Evolutionary conservation across 2,329 filamentous ascomycete genomes (phyloP).

Genomic region (Fusarium transvaalense): DNA sequence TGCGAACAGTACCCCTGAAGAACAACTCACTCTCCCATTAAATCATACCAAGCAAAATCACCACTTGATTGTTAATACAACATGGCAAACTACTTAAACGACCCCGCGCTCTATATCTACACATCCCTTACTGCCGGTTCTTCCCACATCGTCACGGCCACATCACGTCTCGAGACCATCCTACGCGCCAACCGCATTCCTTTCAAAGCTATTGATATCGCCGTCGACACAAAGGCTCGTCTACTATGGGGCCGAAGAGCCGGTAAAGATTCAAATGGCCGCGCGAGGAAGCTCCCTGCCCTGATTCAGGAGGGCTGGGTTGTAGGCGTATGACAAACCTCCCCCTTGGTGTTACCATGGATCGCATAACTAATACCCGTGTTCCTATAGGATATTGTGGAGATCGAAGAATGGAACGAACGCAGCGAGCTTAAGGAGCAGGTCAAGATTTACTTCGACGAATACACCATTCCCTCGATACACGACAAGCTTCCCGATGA

Average conservation of each 20-base stretch:
- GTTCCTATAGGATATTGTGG: conserved; percentile 79
- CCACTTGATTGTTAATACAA: conserved; percentile 27
- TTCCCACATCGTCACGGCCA: conserved; percentile 95
- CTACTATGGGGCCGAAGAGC: conserved; percentile 89
- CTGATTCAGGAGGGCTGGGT: conserved; percentile 89
- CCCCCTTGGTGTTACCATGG: neutral
- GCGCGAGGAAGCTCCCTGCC: conserved; percentile 82
- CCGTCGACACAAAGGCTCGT: conserved; percentile 88
- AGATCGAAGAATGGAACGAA: conserved; percentile 99
- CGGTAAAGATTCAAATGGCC: conserved; percentile 74
- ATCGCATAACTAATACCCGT: conserved; percentile 1
- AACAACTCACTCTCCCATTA: conserved; percentile 11
- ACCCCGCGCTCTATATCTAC: conserved; percentile 89
- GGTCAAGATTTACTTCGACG: conserved; percentile 76
- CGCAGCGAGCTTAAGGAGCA: conserved; percentile 94
- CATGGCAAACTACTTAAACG: conserved; percentile 65
- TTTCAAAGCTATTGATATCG: conserved; percentile 92
- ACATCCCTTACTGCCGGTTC: conserved; percentile 96
- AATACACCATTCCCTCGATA: conserved; percentile 69
- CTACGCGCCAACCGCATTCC: conserved; percentile 93
- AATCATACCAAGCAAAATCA: conserved; percentile 3
- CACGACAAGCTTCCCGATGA: conserved; percentile 62
- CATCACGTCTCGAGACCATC: conserved; percentile 95
- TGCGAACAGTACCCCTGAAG: conserved; percentile 27
- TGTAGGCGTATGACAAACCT: conserved; percentile 77